A percentile compares a stretch with the other conserved stretches of the same genome.
Conservation (phyloP, 306 rosid genomes). For the Calophaca sinica region DNA sequence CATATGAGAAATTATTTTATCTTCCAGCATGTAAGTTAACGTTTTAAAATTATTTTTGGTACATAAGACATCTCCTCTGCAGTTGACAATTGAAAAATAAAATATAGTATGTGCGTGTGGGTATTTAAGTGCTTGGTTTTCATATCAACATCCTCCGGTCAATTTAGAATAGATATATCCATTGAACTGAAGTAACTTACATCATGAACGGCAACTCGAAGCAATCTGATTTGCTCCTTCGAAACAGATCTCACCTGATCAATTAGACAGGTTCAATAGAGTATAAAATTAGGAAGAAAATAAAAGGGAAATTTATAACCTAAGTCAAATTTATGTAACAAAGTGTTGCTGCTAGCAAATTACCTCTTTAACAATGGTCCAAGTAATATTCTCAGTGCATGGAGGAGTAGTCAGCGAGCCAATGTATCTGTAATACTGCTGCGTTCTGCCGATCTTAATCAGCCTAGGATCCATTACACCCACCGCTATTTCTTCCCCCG, state of each 20-base stretch:
- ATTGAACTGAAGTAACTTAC: slow-evolving; percentile 57
- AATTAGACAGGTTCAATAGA: slow-evolving; percentile 8
- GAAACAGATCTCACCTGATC: slow-evolving; percentile 62
- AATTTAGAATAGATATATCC: too few species aligned
- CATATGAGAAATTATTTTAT: not conserved
- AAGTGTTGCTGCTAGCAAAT: too few species aligned
- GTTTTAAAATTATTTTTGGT: too few species aligned
- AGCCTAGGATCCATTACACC: slow-evolving; percentile 57
- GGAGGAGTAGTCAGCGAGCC: slow-evolving; percentile 89
- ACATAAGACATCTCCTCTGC: too few species aligned
- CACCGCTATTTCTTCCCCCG: slow-evolving; percentile 32
- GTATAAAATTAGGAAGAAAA: not conserved
- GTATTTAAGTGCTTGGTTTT: too few species aligned
- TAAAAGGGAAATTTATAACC: not conserved
- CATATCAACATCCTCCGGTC: too few species aligned
- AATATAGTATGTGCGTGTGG: too few species aligned
- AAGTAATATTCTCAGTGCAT: slow-evolving; percentile 65
- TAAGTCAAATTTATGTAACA: not conserved
- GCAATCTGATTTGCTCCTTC: slow-evolving; percentile 55
- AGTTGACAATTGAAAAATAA: too few species aligned
- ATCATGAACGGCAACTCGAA: slow-evolving; percentile 76
- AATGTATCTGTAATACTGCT: slow-evolving; percentile 63
- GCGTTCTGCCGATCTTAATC: slow-evolving; percentile 36
- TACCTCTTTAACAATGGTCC: slow-evolving; percentile 58
- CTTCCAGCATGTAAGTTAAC: not conserved